phyloP scores from a whole-genome alignment of 2,329 filamentous ascomycete species.

The Lizonia empirigonia region DNA sequence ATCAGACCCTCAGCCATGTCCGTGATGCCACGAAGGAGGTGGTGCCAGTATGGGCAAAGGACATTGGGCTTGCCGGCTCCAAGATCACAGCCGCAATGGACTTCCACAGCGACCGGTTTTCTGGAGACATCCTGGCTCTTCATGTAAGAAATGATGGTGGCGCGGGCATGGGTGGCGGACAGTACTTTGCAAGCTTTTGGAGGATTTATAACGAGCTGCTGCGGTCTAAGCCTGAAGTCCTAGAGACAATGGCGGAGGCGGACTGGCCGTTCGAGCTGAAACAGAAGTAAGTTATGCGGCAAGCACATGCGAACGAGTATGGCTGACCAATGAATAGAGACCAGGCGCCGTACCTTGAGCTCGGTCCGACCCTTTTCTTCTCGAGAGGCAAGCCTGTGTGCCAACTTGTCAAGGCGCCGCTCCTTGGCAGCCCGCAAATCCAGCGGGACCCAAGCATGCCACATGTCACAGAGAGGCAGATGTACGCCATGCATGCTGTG shows the following conservation, averaged over 20 bases:
- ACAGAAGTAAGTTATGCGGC: constrained; percentile 36
- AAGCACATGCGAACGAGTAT: not conserved
- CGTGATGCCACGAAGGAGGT: constrained; percentile 44
- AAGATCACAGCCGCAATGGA: constrained; percentile 47
- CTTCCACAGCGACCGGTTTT: constrained; percentile 47
- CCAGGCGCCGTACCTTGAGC: constrained; percentile 38
- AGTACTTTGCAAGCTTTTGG: constrained; percentile 42
- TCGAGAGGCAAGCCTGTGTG: constrained; percentile 44
- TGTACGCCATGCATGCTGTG: constrained; percentile 38
- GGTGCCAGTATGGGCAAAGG: constrained; percentile 40
- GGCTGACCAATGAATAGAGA: constrained; percentile 23
- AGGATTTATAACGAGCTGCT: constrained; percentile 47
- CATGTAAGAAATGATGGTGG: constrained; percentile 45
- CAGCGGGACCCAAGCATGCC: constrained; percentile 41
- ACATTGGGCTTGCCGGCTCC: constrained; percentile 46
- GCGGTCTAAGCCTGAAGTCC: constrained; percentile 37
- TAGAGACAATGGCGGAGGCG: constrained; percentile 43
- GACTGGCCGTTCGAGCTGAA: constrained; percentile 49
- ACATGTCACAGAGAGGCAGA: constrained; percentile 34
- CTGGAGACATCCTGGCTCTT: constrained; percentile 45
- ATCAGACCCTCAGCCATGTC: constrained; percentile 45
- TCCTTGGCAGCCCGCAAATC: constrained; percentile 43
- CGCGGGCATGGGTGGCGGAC: constrained; percentile 38
- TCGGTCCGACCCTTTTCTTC: constrained; percentile 45
- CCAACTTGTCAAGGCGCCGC: constrained; percentile 47